Base-by-base conservation (phyloP, 371 early-diverging fungal genomes). In the Gilbertella persicaria region DNA sequence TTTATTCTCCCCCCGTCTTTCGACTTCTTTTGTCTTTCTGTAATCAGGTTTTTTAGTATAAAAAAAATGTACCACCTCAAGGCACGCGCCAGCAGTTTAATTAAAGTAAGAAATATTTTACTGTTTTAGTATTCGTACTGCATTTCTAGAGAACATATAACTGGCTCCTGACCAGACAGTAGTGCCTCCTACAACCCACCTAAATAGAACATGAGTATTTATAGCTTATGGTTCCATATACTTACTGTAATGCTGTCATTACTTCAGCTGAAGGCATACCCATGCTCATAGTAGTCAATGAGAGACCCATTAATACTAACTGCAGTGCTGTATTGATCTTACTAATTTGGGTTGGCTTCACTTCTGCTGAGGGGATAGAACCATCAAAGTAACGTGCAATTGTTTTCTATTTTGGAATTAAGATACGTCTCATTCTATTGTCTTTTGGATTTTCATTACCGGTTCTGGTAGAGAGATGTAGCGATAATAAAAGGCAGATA, bases 311-410 rank as follows among this genome's bases (percentile, higher is more conserved):
- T 13, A 96, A 82, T 4, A 64, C 60, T 38, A 96, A 71, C 66
- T 97, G 98, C 9, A 96, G 66, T n/a, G 84, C 87, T 4, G 98
- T 97, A 58, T 97, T 97, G 53, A 87, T 43, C 70, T 96, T 97
- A 73, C 93, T 92, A 40, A 96, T 88, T 50, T 73, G 62, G 0
- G 94, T 93, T 8, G 98, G 96, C 9, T 74, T 75, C 6, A 97
- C 94, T 68, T 96, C 94, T 2, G 93, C 94, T 2, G 95, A 92
- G 7, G 95, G 93, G 25, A 95, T 86, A 5, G 93, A 82, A 8
- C 92, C 78, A 64, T 98, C 94, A 78, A 88, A 96, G 62, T 93
- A 98, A 17, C 95, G 80, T 5, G 55, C 50, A 38, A 89, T 66
- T 4, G 97, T 94, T 83, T 92, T 95, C 85, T 88, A 62, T 40